Conservation (phyloP, 345 rosid species). For the Dimocarpus longan region DNA sequence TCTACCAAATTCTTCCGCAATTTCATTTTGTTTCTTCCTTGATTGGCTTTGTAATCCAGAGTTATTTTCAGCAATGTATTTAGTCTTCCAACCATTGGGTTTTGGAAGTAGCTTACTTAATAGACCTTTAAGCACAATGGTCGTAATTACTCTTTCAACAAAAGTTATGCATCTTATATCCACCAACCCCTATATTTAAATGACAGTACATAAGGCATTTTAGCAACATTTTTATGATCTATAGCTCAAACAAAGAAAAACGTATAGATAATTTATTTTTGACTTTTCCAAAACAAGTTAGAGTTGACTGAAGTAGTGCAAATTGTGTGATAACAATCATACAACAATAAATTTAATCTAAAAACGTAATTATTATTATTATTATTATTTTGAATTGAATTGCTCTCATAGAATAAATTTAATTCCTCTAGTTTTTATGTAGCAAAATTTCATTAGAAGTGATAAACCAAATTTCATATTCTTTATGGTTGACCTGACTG, state of each 20-base stretch:
- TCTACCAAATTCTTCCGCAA: constrained; percentile 74
- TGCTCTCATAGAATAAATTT: no score
- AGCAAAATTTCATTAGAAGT: no score
- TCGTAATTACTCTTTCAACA: constrained; percentile 75
- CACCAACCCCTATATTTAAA: constrained; percentile 45
- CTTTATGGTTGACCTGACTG: no score
- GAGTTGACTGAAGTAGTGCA: background rate
- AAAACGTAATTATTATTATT: no score
- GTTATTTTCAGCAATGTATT: constrained; percentile 73
- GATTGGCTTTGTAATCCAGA: constrained; percentile 61
- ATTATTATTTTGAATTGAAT: no score
- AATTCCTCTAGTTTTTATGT: no score
- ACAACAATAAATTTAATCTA: background rate
- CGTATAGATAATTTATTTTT: background rate
- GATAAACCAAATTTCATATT: no score
- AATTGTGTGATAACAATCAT: no score
- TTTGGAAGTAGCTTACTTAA: constrained; percentile 59
- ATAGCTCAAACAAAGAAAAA: background rate
- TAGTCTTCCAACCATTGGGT: constrained; percentile 54
- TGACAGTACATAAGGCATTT: background rate
- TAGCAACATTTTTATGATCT: background rate
- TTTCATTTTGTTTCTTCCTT: constrained; percentile 65
- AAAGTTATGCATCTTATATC: constrained; percentile 84
- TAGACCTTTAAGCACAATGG: constrained; percentile 57
- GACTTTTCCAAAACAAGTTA: background rate